phyloP scores from a whole-genome alignment of 192 early-diverging fungal species.

The Coemansia sp. region DNA sequence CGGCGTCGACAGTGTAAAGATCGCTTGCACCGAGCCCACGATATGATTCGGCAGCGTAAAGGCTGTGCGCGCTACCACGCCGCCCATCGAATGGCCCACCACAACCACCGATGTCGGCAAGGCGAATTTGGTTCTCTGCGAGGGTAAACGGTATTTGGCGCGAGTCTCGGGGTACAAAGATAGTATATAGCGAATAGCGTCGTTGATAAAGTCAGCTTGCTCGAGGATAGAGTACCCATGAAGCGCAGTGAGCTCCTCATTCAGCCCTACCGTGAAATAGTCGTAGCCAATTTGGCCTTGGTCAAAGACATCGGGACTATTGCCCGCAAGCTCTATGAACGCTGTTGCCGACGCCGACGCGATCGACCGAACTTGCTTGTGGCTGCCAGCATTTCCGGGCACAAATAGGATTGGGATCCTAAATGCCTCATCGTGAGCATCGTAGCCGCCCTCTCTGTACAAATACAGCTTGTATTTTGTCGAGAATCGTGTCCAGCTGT shows the following conservation, averaged over 20 bases:
- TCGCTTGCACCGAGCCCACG: constrained; percentile 71
- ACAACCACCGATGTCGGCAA: constrained; percentile 77
- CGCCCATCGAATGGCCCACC: constrained; percentile 95
- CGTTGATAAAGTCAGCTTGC: constrained; percentile 85
- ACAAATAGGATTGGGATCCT: constrained; percentile 91
- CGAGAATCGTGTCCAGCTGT: constrained; percentile 59
- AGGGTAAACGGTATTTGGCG: constrained; percentile 14
- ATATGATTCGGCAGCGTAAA: constrained; percentile 71
- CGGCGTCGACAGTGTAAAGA: constrained; percentile 89
- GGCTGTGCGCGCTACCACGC: constrained; percentile 85
- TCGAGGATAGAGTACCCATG: constrained; percentile 78
- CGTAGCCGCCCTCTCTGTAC: constrained; percentile 69
- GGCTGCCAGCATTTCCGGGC: constrained; percentile 93
- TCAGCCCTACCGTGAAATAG: constrained; percentile 70
- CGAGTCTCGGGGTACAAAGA: constrained; percentile 65
- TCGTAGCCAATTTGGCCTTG: constrained; percentile 52
- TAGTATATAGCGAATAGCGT: constrained; percentile 75
- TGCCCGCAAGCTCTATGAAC: constrained; percentile 54
- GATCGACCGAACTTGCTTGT: constrained; percentile 85
- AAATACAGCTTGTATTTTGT: constrained; percentile 77
- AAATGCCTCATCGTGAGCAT: constrained; percentile 48
- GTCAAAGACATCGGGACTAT: constrained; percentile 13
- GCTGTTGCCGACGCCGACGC: constrained; percentile 69
- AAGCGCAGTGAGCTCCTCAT: constrained; percentile 92
- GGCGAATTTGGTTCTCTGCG: constrained; percentile 35